These are phyloP conservation scores for Orbilia javanica DNA, from an alignment of 2,329 filamentous ascomycete species.

Conservation along the genomic window DNA sequence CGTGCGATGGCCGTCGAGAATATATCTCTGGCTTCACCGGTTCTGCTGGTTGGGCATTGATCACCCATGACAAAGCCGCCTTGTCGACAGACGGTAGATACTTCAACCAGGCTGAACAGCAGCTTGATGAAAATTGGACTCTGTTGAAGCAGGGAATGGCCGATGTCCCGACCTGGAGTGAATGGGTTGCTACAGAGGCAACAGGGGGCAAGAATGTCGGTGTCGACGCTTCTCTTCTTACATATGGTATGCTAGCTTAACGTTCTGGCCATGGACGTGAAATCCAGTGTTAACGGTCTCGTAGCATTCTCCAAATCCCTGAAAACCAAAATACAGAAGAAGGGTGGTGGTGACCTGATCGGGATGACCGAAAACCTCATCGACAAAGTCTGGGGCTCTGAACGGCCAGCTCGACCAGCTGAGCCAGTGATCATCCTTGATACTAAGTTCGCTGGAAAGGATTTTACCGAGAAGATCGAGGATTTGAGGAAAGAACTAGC, in stretches of 20 bases:
- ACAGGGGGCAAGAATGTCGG: constrained; percentile 87
- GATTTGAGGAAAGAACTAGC: constrained; percentile 91
- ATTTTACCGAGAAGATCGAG: constrained; percentile 82
- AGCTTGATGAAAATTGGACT: constrained; percentile 91
- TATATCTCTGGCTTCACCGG: constrained; percentile 95
- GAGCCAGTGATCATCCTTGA: constrained; percentile 80
- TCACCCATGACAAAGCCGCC: constrained; percentile 86
- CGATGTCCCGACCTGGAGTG: constrained; percentile 96
- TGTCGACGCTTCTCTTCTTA: constrained; percentile 89
- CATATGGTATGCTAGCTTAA: constrained; percentile 69
- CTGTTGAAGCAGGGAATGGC: constrained; percentile 92
- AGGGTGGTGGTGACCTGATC: constrained; percentile 80
- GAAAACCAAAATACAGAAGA: constrained; percentile 86
- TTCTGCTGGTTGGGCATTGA: constrained; percentile 90
- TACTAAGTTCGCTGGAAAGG: constrained; percentile 82
- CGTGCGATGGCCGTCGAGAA: constrained; percentile 90
- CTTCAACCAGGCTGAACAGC: constrained; percentile 93
- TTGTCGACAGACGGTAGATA: constrained; percentile 96
- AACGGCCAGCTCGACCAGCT: constrained; percentile 79
- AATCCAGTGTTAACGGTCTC: not conserved
- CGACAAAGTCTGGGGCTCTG: constrained; percentile 86
- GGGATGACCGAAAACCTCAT: constrained; percentile 85
- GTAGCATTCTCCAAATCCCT: constrained; percentile 78
- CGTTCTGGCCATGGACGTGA: not conserved
- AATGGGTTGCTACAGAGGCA: constrained; percentile 88